phyloP scores from a whole-genome alignment of 148 eudicot species.

The Selenicereus undatus region DNA sequence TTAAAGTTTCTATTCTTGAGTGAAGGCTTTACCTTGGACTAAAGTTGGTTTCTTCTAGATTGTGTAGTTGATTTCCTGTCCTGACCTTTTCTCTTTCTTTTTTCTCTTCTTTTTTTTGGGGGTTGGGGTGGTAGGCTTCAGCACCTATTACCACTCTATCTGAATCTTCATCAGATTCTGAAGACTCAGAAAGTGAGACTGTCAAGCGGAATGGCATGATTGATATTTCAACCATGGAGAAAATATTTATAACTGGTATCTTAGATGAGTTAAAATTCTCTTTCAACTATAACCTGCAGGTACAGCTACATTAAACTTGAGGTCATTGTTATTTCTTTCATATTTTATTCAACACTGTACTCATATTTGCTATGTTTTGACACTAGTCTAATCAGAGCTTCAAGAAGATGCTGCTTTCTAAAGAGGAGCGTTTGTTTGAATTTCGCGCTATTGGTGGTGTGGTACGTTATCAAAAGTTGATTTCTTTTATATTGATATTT shows the following conservation, averaged over 20 bases:
- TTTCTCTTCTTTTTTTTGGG: neutral
- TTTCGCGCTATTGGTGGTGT: conserved; percentile 96
- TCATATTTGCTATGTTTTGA: conserved; percentile 7
- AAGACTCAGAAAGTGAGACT: conserved; percentile 50
- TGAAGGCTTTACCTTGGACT: neutral
- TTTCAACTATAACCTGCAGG: conserved; percentile 67
- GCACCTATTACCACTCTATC: conserved; percentile 73
- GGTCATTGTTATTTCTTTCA: conserved; percentile 4
- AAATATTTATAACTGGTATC: conserved; percentile 70
- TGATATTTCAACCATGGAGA: conserved; percentile 50
- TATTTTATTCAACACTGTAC: neutral
- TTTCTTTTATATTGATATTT: conserved; percentile 2
- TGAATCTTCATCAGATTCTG: conserved; percentile 82
- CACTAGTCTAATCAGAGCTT: conserved; percentile 51
- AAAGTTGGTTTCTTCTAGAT: neutral
- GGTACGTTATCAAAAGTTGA: conserved; percentile 39
- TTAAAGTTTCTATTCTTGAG: neutral
- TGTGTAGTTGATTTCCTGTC: neutral
- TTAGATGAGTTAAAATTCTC: conserved; percentile 82
- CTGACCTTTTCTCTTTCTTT: neutral
- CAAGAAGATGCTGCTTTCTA: conserved; percentile 69
- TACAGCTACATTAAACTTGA: conserved; percentile 15
- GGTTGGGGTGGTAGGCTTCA: conserved; percentile 47
- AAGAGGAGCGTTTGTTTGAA: conserved; percentile 81
- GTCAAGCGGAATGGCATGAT: conserved; percentile 32